Evolutionary conservation across 1,139 yeast genomes (phyloP), one percentile per base, ranked within the genome.

Genomic region (Candida glucosophila): DNA sequence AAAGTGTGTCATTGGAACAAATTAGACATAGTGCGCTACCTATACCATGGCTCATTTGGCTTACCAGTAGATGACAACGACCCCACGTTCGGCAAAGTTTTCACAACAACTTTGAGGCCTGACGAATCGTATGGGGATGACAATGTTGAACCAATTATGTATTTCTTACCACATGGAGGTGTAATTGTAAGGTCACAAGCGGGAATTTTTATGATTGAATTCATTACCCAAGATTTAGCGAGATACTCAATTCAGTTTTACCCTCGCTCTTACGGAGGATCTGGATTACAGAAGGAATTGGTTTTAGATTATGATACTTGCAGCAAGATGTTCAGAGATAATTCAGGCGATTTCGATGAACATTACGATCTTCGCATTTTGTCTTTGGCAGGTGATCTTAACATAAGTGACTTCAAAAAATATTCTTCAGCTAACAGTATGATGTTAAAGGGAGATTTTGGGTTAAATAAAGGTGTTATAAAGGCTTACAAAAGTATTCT

Each of bases 11-110:
- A 75, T 17, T 90, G 97, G 97, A 78, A 88, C 48, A 67, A 82
- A 33, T 55, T 83, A 30, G 98, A 90, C 48, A 50, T 81, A 24
- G 44, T 83, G 27, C 63, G 95, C 41, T 90, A 80, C 47, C 55
- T 85, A 24, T 73, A 72, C 44, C 97, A 90, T 49, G 93, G 81
- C 5, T 71, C 83, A 1, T 88, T 88, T 49, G 53, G 77, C 3
- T 48, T 81, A 15, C 92, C 93, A 0, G 48, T 60, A 7, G 97
- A 90, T 45, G 11, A 16, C 10, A 21, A 19, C 4, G 33, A 30
- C 19, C 19, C 26, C 7, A 20, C 42, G 5, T 61, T 60, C 36
- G 47, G 44, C 1, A 63, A 64, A 32, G 33, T 43, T 1, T 41
- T 28, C 14, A 23, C 42, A 1, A 57, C 67, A 1, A 48, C 55